Conservation (phyloP, 2,329 filamentous ascomycete genomes). For the Aspergillus aculeatinus region DNA sequence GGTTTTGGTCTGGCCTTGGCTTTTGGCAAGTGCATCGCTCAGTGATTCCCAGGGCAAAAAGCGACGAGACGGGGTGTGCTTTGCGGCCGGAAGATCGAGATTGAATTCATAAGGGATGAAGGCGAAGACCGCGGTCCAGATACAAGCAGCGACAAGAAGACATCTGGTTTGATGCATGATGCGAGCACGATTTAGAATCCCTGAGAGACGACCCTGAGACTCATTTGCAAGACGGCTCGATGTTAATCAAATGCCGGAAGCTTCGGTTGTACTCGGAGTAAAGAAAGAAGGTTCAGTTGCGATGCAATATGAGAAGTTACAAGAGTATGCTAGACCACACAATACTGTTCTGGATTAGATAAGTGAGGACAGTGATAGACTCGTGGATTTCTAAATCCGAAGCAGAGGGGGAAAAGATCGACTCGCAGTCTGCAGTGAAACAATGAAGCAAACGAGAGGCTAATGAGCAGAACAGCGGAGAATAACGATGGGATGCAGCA, state of each 20-base stretch:
- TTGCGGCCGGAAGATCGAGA: slow-evolving; percentile 17
- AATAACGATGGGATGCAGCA: neutral
- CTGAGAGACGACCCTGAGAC: neutral
- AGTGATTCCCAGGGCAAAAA: slow-evolving; percentile 35
- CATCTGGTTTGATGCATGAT: slow-evolving; percentile 42
- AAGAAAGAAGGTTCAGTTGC: too few species aligned
- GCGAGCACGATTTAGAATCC: slow-evolving; percentile 3
- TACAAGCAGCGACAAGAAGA: slow-evolving; percentile 31
- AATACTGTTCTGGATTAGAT: neutral
- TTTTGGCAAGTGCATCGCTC: slow-evolving; percentile 20
- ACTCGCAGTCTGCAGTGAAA: neutral
- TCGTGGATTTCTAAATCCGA: neutral
- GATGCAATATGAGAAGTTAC: neutral
- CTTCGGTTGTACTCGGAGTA: neutral
- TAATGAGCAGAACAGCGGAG: neutral
- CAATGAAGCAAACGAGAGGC: neutral
- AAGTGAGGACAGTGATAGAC: neutral
- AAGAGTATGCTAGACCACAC: neutral
- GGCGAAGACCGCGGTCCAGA: slow-evolving; percentile 39
- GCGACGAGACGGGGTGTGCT: slow-evolving; percentile 26
- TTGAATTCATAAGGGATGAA: slow-evolving; percentile 45
- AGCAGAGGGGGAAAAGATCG: neutral
- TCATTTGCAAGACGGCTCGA: neutral
- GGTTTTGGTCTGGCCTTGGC: slow-evolving; percentile 15
- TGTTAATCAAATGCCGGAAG: neutral